Base-by-base conservation (phyloP, 805 yeast genomes). In the Saccharomycopsis olivae region DNA sequence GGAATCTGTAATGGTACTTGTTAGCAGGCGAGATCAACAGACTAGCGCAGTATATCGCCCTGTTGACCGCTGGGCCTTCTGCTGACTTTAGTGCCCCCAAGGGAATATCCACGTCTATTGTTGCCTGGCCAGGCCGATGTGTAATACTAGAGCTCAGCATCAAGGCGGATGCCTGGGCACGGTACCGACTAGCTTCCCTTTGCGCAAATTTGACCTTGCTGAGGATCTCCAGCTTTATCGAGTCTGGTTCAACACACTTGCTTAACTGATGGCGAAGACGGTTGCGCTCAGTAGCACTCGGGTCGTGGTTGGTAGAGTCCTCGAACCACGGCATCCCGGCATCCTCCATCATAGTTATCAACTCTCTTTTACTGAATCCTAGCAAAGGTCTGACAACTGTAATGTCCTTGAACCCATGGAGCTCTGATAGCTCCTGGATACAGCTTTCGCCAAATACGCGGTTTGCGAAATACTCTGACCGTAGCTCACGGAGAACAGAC, bases 301-400 rank as follows among this genome's bases (percentile, higher is more conserved):
- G 45, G 43, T 66, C 66, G 3, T 46, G 40, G 38, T 66, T 66
- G 1, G 71, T 60, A 8, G 47, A 38, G 42, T 66, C 72, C 43
- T 66, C 69, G 44, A 64, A 59, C 69, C 69, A 66, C n/a, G n/a
- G n/a, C n/a, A n/a, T n/a, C 2, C 28, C 23, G 1, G 66, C 46
- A 2, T 37, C 37, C n/a, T 52, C 43, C 0, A 34, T 13, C 14
- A 31, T 33, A 1, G 47, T 46, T 4, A 55, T 49, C 4, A 66
- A 52, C 0, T 52, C 53, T 0, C 37, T 3, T 43, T 66, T 66
- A 4, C 45, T 39, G 37, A 52, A 59, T 1, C 29, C 44, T 19
- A 65, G 49, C n/a, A 66, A 50, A 1, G 72, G 72, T 1, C 72
- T 46, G 8, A 47, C 35, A 1, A 61, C 52, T 8, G 13, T 35